Evolutionary conservation across 306 rosid genomes (phyloP), one percentile per base, ranked within the genome.

Genomic region (Fragaria nilgerrensis): DNA sequence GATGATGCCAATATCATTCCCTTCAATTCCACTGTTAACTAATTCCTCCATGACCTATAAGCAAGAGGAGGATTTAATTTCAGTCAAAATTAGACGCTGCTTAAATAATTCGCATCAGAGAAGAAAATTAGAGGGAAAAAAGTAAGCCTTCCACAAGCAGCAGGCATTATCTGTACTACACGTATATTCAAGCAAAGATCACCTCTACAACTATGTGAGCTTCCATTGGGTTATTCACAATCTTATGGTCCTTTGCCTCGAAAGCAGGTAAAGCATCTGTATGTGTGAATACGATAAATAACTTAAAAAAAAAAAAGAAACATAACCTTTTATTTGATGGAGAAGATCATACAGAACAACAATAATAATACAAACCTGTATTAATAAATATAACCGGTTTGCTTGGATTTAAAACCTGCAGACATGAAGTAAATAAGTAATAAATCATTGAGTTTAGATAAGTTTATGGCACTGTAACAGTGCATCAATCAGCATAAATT

Each of bases 381-480:
- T 93, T 84, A 74, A 92, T 86, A 86, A 95, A 95, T 85, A 95
- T 81, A 77, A 92, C 98, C 27, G 97, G 91, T 79, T 87, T 88
- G 84, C 76, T 48, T 68, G 96, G 97, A 83, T 87, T 82, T 80
- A 95, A 74, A 83, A 87, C 90, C 97, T 95, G 96, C 84, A 89
- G 52, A 36, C 70, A 74, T 39, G 78, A 78, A 45, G 13, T 49
- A 55, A 45, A 48, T 66, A 34, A 32, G 3, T 45, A 49, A 25
- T 22, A 53, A 52, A 27, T 29, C 32, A 19, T 59, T 9, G n/a
- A 47, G 53, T 75, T 74, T 10, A 59, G n/a, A 64, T 43, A 67
- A 52, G 49, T 22, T 39, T 20, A 12, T 19, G 14, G 58, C 32
- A 39, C 25, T 39, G 23, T 7, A 17, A 45, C 22, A 25, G 20